Conservation (phyloP, 2,329 filamentous ascomycete genomes). For the Fusarium fujikuroi region DNA sequence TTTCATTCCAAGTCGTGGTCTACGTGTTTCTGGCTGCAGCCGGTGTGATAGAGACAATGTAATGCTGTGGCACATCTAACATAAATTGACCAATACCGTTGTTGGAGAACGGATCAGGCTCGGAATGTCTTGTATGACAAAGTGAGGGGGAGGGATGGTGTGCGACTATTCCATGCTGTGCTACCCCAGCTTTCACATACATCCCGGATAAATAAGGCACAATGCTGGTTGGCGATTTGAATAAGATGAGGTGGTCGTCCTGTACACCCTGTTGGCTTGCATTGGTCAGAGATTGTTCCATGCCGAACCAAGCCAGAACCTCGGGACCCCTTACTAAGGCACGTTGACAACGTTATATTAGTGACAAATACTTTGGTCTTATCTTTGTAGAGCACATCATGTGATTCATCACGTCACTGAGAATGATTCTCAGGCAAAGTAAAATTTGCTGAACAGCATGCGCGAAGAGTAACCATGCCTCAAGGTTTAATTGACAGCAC, state of each 20-base stretch:
- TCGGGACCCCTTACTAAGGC: background rate
- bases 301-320: background rate
- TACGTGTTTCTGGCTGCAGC: background rate
- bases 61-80: background rate
- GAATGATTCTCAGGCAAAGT: background rate
- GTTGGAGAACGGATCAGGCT: background rate
- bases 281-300: too few relatives aligned
- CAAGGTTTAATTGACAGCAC: background rate
- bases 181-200: background rate
- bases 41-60: background rate
- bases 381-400: background rate
- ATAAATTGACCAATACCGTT: background rate
- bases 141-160: background rate
- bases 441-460: background rate
- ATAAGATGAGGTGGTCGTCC: too few relatives aligned
- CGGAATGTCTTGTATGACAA: background rate
- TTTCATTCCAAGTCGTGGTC: rapidly evolving
- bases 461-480: rapidly evolving
- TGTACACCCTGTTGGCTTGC: background rate
- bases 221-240: background rate
- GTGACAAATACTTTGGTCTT: background rate
- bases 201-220: background rate
- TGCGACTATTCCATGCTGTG: background rate
- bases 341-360: background rate
- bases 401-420: background rate